Conservation (phyloP, 495 filamentous ascomycete genomes). For the Daldinia decipiens region DNA sequence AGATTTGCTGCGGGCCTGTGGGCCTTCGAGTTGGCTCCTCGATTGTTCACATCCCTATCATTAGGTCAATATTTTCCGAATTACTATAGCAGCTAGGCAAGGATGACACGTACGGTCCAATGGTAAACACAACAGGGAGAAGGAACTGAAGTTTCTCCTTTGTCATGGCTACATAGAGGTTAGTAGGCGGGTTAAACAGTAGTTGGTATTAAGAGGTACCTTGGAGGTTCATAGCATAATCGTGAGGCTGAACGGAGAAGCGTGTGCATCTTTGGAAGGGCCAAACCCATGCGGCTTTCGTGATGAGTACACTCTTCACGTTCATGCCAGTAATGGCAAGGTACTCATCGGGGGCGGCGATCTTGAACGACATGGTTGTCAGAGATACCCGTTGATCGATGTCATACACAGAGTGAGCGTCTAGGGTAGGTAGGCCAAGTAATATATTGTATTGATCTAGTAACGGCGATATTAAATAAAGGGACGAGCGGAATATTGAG, state of each 20-base stretch:
- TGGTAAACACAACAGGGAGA: conserved; percentile 84
- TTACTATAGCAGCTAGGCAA: not conserved
- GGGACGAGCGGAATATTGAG: too few species aligned
- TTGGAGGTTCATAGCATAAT: conserved; percentile 78
- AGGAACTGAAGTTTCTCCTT: conserved; percentile 82
- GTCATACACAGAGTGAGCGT: too few species aligned
- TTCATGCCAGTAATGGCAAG: conserved; percentile 84
- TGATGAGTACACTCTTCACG: conserved; percentile 74
- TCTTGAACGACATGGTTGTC: conserved; percentile 58
- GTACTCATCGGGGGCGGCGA: conserved; percentile 67
- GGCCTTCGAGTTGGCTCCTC: conserved; percentile 53
- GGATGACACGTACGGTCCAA: conserved; percentile 65
- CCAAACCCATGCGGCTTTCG: conserved; percentile 75
- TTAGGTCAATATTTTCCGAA: conserved; percentile 8
- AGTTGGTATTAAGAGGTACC: conserved; percentile 17
- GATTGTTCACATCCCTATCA: conserved; percentile 63
- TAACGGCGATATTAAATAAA: too few species aligned
- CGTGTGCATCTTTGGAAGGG: conserved; percentile 70
- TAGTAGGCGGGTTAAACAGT: not conserved
- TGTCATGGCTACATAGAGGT: conserved; percentile 70
- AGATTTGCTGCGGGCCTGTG: not conserved
- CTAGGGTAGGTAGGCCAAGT: too few species aligned
- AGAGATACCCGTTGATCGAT: too few species aligned
- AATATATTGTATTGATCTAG: too few species aligned
- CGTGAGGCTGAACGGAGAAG: conserved; percentile 74